Conservation (phyloP, 1,139 yeast species). For the Trichomonascaceae sp. region DNA sequence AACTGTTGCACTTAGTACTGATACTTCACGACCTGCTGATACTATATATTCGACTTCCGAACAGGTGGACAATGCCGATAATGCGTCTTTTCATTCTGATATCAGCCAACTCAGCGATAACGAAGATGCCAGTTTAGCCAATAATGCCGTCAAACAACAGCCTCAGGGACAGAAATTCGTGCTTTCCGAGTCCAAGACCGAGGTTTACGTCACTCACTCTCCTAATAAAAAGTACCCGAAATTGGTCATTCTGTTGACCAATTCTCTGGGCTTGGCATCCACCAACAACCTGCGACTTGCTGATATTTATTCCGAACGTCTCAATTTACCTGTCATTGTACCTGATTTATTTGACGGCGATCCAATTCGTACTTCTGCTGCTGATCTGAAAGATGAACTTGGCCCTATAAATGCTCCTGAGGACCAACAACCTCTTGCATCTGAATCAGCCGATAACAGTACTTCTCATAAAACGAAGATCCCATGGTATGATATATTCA, state of each 20-base stretch:
- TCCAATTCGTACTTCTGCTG: constrained; percentile 29
- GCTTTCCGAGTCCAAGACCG: constrained; percentile 22
- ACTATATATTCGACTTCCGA: not conserved
- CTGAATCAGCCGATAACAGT: not conserved
- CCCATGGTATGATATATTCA: constrained; percentile 17
- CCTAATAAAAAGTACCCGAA: constrained; percentile 14
- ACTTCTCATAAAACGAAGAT: not conserved
- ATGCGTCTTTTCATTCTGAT: not conserved
- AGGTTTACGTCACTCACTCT: constrained; percentile 23
- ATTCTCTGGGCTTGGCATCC: constrained; percentile 30
- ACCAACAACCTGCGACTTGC: constrained; percentile 29
- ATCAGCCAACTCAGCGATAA: not conserved
- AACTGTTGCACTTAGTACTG: not conserved
- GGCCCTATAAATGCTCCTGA: constrained; percentile 6
- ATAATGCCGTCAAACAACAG: not conserved
- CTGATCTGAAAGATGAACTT: constrained; percentile 21
- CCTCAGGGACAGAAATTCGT: constrained; percentile 23
- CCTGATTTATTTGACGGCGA: constrained; percentile 32
- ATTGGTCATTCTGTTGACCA: constrained; percentile 28
- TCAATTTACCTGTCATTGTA: constrained; percentile 28
- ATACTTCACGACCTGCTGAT: not conserved
- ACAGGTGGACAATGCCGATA: not conserved
- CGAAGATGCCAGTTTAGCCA: not conserved
- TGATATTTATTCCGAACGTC: constrained; percentile 25
- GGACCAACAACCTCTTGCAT: not conserved